phyloP scores from a whole-genome alignment of 73 alveolate genomes.

The Breviolum minutum region DNA sequence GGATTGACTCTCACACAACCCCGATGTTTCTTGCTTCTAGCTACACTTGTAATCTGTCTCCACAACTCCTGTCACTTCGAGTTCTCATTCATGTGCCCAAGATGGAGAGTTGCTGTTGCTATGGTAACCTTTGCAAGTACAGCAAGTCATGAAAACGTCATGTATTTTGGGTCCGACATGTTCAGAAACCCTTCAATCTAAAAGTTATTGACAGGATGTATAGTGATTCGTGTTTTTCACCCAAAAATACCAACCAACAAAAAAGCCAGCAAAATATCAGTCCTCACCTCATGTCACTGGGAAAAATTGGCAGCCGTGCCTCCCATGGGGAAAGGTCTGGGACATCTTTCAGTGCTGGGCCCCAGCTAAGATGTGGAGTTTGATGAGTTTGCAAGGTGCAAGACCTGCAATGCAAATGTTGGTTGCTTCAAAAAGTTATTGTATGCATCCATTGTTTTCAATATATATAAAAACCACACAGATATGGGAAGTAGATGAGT shows the following conservation, averaged over 20 bases:
- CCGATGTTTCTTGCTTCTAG: no score
- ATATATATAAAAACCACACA: background rate
- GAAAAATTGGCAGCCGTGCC: background rate
- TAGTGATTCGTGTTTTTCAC: background rate
- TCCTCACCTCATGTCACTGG: background rate
- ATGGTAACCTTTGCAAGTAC: no score
- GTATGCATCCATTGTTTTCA: background rate
- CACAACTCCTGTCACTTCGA: no score
- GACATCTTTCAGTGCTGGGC: background rate
- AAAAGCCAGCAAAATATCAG: background rate
- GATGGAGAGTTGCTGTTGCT: no score
- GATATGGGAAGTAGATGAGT: background rate
- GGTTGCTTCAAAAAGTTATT: background rate
- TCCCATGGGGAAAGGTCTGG: background rate
- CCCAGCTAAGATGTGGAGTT: background rate
- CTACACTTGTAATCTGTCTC: no score
- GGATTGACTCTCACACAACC: no score
- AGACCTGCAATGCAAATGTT: background rate
- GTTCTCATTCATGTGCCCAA: no score
- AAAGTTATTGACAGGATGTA: background rate
- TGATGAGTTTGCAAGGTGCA: background rate
- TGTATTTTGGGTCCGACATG: background rate
- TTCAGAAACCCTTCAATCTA: background rate
- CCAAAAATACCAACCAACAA: background rate
- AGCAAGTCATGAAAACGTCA: no score